Evolutionary conservation across 805 yeast genomes (phyloP).

Genomic region (Wickerhamomyces canadensis): DNA sequence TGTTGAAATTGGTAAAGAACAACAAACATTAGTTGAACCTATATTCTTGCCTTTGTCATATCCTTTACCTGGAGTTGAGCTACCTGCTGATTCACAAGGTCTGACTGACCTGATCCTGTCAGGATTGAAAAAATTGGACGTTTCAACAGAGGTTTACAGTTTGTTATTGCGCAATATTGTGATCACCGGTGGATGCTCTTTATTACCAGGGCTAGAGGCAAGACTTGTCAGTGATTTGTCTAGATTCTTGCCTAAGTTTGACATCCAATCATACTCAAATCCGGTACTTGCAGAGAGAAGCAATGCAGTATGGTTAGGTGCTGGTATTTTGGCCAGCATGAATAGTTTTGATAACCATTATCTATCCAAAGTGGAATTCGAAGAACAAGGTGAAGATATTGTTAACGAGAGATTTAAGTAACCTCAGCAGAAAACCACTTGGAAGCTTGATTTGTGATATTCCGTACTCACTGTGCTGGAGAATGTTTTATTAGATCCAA

Average conservation of each 20-base stretch:
- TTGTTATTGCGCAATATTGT: slow-evolving; percentile 58
- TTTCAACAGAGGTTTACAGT: slow-evolving; percentile 33
- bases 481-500: too few species aligned
- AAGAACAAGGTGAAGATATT: slow-evolving; percentile 57
- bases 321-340: slow-evolving; percentile 66
- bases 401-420: slow-evolving; percentile 40
- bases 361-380: slow-evolving; percentile 66
- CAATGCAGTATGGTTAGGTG: slow-evolving; percentile 76
- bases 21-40: slow-evolving; percentile 56
- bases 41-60: slow-evolving; percentile 60
- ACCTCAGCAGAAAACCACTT: too few species aligned
- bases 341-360: slow-evolving; percentile 81
- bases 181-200: slow-evolving; percentile 67
- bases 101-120: slow-evolving; percentile 34
- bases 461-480: too few species aligned
- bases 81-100: slow-evolving; percentile 17
- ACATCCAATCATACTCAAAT: slow-evolving; percentile 48
- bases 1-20: slow-evolving; percentile 45
- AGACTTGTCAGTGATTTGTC: slow-evolving; percentile 59
- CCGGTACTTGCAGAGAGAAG: slow-evolving; percentile 62
- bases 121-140: slow-evolving; percentile 38
- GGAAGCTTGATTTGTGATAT: too few species aligned
- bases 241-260: slow-evolving; percentile 60
- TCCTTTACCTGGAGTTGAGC: slow-evolving; percentile 32
- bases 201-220: slow-evolving; percentile 66